phyloP scores from a whole-genome alignment of 768 basidiomycete species.

The Leccinum rimulosum region DNA sequence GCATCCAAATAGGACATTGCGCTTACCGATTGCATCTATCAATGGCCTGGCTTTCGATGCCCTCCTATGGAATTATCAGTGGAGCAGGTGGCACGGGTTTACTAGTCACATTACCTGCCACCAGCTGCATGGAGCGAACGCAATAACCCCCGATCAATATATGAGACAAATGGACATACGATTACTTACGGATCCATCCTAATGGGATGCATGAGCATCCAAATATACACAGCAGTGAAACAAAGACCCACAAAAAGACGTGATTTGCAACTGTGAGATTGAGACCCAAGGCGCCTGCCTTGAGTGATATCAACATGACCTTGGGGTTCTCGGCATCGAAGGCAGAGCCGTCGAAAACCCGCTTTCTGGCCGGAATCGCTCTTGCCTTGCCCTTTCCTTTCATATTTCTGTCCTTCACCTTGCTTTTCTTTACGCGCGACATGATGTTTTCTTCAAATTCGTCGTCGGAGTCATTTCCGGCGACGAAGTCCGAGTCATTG shows the following conservation, averaged over 20 bases:
- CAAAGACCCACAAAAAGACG: conserved; percentile 63
- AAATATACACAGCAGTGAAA: not conserved
- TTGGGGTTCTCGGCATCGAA: conserved; percentile 51
- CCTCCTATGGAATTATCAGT: conserved; percentile 46
- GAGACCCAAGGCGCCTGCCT: conserved; percentile 82
- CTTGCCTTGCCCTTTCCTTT: conserved; percentile 39
- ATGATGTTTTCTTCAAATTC: conserved; percentile 32
- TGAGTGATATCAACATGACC: conserved; percentile 86
- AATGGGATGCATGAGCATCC: conserved; percentile 10
- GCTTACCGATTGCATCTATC: conserved; percentile 70
- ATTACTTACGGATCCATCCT: conserved; percentile 81
- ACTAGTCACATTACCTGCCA: conserved; percentile 53
- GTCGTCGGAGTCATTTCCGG: conserved; percentile 27
- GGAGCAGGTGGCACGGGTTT: not conserved
- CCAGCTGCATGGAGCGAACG: conserved; percentile 46
- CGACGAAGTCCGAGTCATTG: conserved; percentile 37
- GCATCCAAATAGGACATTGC: not conserved
- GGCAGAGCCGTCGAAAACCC: conserved; percentile 18
- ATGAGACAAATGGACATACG: not conserved
- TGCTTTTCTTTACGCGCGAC: conserved; percentile 29
- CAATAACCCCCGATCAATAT: conserved; percentile 15
- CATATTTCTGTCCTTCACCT: conserved; percentile 37
- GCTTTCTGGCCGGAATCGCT: conserved; percentile 15
- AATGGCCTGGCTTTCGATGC: conserved; percentile 82
- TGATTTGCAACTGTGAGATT: conserved; percentile 90